Evolutionary conservation across 2,329 filamentous ascomycete species (phyloP), one percentile per base, ranked within the genome.

Genomic region (Aspergillus tanneri): DNA sequence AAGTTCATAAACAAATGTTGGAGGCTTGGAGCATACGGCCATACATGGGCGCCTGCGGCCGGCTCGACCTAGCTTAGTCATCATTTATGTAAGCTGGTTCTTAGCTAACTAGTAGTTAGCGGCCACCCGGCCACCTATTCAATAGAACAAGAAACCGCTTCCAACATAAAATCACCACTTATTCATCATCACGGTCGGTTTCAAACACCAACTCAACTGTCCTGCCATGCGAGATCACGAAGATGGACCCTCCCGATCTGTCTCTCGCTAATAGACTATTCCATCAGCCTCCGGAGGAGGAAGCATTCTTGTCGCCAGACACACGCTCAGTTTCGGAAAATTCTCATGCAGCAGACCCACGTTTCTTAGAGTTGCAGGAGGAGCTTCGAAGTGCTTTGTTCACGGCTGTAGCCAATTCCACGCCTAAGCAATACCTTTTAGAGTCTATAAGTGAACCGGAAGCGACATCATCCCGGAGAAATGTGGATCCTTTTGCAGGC

Each of bases 321-420:
- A 62, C 59, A 30, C 57, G 58, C 24, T 61, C 59, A 24, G 59
- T 55, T 36, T 55, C 58, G 14, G 59, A 62, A 19, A 57, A 59
- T 8, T 45, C 40, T 24, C 60, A 62, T 16, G 54, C 59, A 2
- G 59, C 58, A 12, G 60, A 74, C 38, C 71, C 72, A 5, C 62
- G 69, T 3, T 75, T 74, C 47, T 60, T 73, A 2, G 68, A 74
- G 45, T 59, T 73, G 3, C 72, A 75, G 37, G 69, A 72, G 55
- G 70, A 75, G 50, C 64, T 75, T 2, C 64, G 72, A 18, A 62
- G 61, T 27, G 65, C 72, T 7, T 59, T 75, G 2, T 70, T 75
- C 34, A 69, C 68, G 27, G 73, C 71, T 1, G 71, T 72, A 2
- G 69, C 72, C 37, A 72, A 68, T 12, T 66, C 19, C 12, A 38